Evolutionary conservation across 495 filamentous ascomycete species (phyloP).

Genomic region (Penicillium salamii): DNA sequence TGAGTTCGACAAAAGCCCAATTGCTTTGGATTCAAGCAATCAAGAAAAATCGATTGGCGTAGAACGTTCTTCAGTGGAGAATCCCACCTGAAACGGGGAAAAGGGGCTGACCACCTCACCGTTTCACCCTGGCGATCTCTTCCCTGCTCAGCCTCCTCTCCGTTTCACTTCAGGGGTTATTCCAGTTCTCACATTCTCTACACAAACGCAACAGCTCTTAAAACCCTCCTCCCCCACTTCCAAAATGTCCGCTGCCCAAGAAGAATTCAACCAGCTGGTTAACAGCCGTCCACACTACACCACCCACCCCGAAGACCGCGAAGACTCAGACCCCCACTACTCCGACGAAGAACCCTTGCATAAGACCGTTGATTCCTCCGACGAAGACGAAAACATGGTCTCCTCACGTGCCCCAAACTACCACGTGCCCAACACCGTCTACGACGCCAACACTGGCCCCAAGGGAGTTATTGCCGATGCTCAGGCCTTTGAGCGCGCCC

Average conservation of each 20-base stretch:
- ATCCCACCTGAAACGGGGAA: constrained; percentile 17
- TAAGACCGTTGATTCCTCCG: constrained; percentile 52
- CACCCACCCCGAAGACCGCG: constrained; percentile 60
- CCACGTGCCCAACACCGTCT: constrained; percentile 57
- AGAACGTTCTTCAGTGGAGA: constrained; percentile 14
- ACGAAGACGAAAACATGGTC: constrained; percentile 49
- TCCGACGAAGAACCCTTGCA: constrained; percentile 50
- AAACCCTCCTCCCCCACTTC: constrained; percentile 19
- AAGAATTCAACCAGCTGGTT: constrained; percentile 79
- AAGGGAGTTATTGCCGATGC: constrained; percentile 98
- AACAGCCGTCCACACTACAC: constrained; percentile 45
- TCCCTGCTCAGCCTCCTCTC: constrained; percentile 22
- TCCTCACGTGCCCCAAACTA: constrained; percentile 39
- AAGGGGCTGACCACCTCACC: constrained; percentile 8
- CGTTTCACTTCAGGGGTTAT: constrained; percentile 13
- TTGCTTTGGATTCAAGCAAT: too few species aligned
- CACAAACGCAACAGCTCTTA: constrained; percentile 3
- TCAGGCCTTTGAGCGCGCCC: constrained; percentile 80
- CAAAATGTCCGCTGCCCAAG: constrained; percentile 71
- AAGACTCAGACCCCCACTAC: constrained; percentile 49
- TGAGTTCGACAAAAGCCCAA: too few species aligned
- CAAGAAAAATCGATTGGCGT: background rate
- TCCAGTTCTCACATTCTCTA: background rate
- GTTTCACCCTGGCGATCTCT: constrained; percentile 30
- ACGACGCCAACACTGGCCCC: constrained; percentile 87